Evolutionary conservation across 768 basidiomycete species (phyloP).

Genomic region (Astraeus odoratus): DNA sequence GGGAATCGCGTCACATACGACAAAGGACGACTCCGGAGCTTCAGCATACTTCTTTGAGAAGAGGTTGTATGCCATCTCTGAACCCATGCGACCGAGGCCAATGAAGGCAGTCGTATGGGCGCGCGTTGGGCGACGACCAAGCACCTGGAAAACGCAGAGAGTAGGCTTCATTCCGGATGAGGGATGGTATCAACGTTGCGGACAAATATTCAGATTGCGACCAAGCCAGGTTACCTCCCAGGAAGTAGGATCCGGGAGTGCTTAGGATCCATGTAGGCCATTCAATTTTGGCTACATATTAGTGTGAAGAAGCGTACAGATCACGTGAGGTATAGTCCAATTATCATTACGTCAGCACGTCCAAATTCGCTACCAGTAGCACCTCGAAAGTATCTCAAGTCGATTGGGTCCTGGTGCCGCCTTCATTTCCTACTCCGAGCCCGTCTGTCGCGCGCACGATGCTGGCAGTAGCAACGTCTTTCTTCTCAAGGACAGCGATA

Average conservation of each 20-base stretch:
- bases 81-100: conserved; percentile 84
- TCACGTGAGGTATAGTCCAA: too few species aligned
- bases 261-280: too few species aligned
- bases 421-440: too few species aligned
- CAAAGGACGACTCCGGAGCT: conserved; percentile 48
- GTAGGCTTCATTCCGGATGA: conserved; percentile 44
- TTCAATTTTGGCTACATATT: too few species aligned
- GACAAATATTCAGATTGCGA: too few species aligned
- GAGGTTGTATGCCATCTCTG: conserved; percentile 80
- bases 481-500: conserved; percentile 76
- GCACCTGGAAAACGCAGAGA: conserved; percentile 32
- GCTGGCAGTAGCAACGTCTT: conserved; percentile 78
- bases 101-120: conserved; percentile 66
- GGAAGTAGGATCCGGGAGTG: background rate
- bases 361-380: too few species aligned
- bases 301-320: too few species aligned
- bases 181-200: background rate
- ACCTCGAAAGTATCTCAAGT: too few species aligned
- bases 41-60: conserved; percentile 67
- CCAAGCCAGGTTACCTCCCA: too few species aligned
- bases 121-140: conserved; percentile 32
- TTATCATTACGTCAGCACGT: conserved; percentile 8
- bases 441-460: conserved; percentile 37
- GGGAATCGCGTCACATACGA: conserved; percentile 72
- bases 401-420: too few species aligned